Base-by-base conservation (phyloP, 106 monocot genomes). In the Acorus gramineus region DNA sequence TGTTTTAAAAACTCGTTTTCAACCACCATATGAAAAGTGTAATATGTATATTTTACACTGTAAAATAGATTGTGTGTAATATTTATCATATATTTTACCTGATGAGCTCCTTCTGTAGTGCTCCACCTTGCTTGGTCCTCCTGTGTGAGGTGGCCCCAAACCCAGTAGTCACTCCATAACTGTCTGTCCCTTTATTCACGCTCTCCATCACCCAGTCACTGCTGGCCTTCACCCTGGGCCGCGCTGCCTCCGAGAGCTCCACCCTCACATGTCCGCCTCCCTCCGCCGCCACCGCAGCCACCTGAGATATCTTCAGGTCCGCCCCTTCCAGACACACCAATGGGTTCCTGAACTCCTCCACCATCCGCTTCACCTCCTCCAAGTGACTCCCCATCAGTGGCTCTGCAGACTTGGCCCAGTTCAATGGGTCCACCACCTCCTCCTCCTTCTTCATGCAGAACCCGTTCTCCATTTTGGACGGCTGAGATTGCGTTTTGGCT, bases 151-250 rank as follows among this genome's bases (percentile, higher is more conserved):
- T 83, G 46, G 83, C 77, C 3, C 84, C 84, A 57, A 89, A 89
- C 42, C 89, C 89, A 12, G 89, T 89, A 65, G 84, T 89, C 52
- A 89, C 84, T 10, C 89, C 84, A 9, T 89, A 82, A 66, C 78
- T 84, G 59, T 89, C 84, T 10, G 75, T 76, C 3, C 84, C 89
- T 46, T 72, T 77, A 46, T 50, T 28, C 81, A 86, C 71, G 69
- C 75, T 77, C 3, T 69, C 77, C 77, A 77, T 59, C 53, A 79
- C 80, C 84, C 84, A 84, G 42, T 84, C 73, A 47, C 84, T 84
- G 70, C 84, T 84, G 2, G 80, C 84, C 55, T 61, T 69, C 10
- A 84, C 84, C 4, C 70, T 47, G 11, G 12, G 69, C 54, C 83
- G 49, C 48, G 63, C 64, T 8, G 6, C 13, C 56, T 72, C 72